phyloP scores from a whole-genome alignment of 441 rosid genomes.

The Mallotus japonicus region DNA sequence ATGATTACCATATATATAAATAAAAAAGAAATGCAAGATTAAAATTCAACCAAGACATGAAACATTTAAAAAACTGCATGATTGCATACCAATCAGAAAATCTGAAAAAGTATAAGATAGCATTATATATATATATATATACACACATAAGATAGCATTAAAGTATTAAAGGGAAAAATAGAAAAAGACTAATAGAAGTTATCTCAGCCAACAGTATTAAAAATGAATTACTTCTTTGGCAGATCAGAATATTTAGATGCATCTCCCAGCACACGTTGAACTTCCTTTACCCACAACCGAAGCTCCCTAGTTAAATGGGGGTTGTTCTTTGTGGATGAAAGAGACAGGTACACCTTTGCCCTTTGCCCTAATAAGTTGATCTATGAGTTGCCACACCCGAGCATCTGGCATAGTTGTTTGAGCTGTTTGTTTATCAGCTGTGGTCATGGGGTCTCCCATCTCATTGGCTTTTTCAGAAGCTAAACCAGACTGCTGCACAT shows the following conservation, averaged over 20 bases:
- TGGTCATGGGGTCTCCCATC: slow-evolving; percentile 30
- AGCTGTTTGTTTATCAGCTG: slow-evolving; percentile 34
- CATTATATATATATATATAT: too few relatives aligned
- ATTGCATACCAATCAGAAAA: slow-evolving; percentile 5
- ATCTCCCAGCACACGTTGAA: slow-evolving; percentile 56
- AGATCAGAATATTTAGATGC: slow-evolving; percentile 47
- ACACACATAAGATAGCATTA: not conserved
- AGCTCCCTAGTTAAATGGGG: slow-evolving; percentile 67
- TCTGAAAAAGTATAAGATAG: not conserved
- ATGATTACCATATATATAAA: slow-evolving; percentile 5
- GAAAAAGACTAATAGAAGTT: not conserved
- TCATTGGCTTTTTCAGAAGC: slow-evolving; percentile 27
- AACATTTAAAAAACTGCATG: not conserved
- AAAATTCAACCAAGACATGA: slow-evolving; percentile 1
- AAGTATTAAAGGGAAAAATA: not conserved
- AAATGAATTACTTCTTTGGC: slow-evolving; percentile 54
- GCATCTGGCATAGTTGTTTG: slow-evolving; percentile 46
- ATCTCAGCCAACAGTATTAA: not conserved
- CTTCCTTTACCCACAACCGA: slow-evolving; percentile 69
- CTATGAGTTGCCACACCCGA: slow-evolving; percentile 65
- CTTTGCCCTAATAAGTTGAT: slow-evolving; percentile 78
- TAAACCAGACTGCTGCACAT: slow-evolving; percentile 32
- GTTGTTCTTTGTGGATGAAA: slow-evolving; percentile 58
- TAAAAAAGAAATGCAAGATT: not conserved
- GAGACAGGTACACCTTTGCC: slow-evolving; percentile 80